Conservation (phyloP, 1,284 basidiomycete genomes). For the Sporisorium graminicola region DNA sequence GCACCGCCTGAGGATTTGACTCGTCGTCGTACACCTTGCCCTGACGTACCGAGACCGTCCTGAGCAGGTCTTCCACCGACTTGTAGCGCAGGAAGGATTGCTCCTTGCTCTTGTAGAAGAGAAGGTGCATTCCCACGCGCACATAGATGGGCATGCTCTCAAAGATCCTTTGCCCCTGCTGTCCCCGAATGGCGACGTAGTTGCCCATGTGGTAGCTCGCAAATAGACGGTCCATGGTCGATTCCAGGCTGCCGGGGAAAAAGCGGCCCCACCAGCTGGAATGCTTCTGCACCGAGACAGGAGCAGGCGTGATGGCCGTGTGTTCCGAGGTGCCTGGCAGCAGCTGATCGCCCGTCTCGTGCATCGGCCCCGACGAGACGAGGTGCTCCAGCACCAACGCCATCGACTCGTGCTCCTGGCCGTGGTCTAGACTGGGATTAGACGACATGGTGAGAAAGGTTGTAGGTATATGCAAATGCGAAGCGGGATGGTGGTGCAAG, state of each 20-base stretch:
- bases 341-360: constrained; percentile 34
- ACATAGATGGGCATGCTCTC: constrained; percentile 88
- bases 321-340: constrained; percentile 27
- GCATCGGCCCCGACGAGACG: constrained; percentile 32
- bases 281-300: constrained; percentile 26
- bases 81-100: constrained; percentile 88
- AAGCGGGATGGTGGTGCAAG: constrained; percentile 2
- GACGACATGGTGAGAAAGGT: constrained; percentile 8
- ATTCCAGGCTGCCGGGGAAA: constrained; percentile 42
- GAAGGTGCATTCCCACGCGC: constrained; percentile 86
- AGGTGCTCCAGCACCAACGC: constrained; percentile 47
- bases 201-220: constrained; percentile 58
- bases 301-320: constrained; percentile 41
- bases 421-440: background rate
- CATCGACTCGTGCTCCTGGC: constrained; percentile 42
- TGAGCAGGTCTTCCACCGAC: constrained; percentile 83
- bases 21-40: constrained; percentile 77
- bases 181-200: constrained; percentile 59
- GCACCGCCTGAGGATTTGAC: constrained; percentile 87
- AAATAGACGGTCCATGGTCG: constrained; percentile 53
- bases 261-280: constrained; percentile 48
- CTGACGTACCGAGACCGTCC: constrained; percentile 50
- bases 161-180: constrained; percentile 51
- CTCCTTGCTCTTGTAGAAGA: constrained; percentile 97
- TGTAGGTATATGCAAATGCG: background rate